Conservation (phyloP, 345 rosid species). For the Limnanthes douglasii region DNA sequence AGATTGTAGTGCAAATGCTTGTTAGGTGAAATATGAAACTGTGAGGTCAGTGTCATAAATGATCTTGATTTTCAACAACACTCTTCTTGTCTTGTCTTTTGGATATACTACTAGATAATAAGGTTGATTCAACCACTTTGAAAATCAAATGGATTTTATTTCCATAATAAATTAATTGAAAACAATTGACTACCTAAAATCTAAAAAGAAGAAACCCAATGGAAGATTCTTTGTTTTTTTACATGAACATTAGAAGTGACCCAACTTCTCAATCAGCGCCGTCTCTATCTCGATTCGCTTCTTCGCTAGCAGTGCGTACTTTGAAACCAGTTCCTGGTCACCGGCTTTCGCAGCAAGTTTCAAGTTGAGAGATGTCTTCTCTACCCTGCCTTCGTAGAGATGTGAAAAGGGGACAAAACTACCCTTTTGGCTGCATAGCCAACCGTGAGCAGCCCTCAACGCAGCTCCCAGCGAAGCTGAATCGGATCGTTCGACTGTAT, state of each 20-base stretch:
- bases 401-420: constrained; percentile 47
- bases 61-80: background rate
- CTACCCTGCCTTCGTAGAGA: constrained; percentile 49
- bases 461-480: constrained; percentile 97
- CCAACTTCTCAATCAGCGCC: constrained; percentile 44
- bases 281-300: constrained; percentile 66
- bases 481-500: constrained; percentile 75
- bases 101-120: background rate
- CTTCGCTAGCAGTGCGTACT: constrained; percentile 46
- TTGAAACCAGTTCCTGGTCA: constrained; percentile 26
- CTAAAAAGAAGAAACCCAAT: no score
- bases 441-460: constrained; percentile 79
- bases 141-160: background rate
- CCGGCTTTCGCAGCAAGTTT: constrained; percentile 48
- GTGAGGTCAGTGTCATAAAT: no score
- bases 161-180: background rate
- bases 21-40: no score
- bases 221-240: background rate
- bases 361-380: constrained; percentile 50
- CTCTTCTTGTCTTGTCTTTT: background rate
- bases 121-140: background rate
- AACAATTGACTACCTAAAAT: no score
- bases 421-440: constrained; percentile 63
- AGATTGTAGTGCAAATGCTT: no score
- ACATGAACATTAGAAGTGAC: constrained; percentile 22